Base-by-base conservation (phyloP, 2,329 filamentous ascomycete species). In the Furcasterigmium furcatum region DNA sequence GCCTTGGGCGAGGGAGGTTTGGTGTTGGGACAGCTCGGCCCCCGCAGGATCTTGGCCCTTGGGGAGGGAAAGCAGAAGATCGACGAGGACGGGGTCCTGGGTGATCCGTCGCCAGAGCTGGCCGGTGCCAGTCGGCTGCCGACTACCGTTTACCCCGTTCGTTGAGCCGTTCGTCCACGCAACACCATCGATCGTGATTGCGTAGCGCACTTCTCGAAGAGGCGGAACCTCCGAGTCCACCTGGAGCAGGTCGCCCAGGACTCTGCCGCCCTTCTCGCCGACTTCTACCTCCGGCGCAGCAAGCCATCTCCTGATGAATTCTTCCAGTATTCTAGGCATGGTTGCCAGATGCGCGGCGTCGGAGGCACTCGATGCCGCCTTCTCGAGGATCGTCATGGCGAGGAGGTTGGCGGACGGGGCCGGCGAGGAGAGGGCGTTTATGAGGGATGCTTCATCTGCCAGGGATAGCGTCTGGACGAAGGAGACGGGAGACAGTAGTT, bases 341-440 rank as follows among this genome's bases (percentile, higher is more conserved):
- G 65, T 66, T 38, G 72, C 73, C 5, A 84, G 61, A 27, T 76
- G 70, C 30, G 72, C 70, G 25, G 72, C 71, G 41, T 81, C 74
- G 42, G 66, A 59, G 12, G 77, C 70, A 4, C 65, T 65, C 14
- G 60, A 58, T 19, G 74, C 64, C 4, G 78, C 80, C 55, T 84
- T 84, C 48, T 76, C 66, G 22, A 84, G 55, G 44, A 84, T 68
- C 44, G 71, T 63, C 53, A 85, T 68, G 55, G 73, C 80, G 20
- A 85, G 73, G 14, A 82, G 64, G 56, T 80, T 81, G 24, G 77
- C 77, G 3, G 77, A 74, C 1, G 79, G 71, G 1, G 77, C 67
- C 2, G 77, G 72, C 1, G 79, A 81, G 39, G 61, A 60, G 14
- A 84, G 66, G 20, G 79, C 79, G 30, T 68, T 66, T 40, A 80